Evolutionary conservation across 2,329 filamentous ascomycete species (phyloP).

Genomic region (Hypoxylon sp.): DNA sequence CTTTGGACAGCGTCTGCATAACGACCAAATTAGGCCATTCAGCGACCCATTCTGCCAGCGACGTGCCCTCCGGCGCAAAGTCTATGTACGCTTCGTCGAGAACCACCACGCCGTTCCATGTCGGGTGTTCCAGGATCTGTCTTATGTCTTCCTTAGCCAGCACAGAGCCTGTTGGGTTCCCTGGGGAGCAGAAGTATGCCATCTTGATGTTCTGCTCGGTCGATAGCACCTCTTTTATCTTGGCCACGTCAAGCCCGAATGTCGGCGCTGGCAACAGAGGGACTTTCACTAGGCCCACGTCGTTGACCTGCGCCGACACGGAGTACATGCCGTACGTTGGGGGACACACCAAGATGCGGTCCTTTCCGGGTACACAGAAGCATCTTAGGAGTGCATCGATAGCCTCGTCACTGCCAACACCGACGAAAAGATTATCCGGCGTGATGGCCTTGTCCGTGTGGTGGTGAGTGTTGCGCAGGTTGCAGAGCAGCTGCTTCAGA

Average conservation of each 20-base stretch:
- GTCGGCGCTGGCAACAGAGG: conserved; percentile 78
- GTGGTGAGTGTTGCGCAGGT: conserved; percentile 85
- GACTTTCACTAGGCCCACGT: conserved; percentile 87
- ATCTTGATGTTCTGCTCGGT: conserved; percentile 78
- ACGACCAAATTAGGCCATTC: conserved; percentile 97
- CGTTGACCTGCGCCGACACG: conserved; percentile 94
- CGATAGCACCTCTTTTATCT: conserved; percentile 75
- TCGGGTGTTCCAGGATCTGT: conserved; percentile 82
- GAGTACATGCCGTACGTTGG: conserved; percentile 99
- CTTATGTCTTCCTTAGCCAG: conserved; percentile 81
- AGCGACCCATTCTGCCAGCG: conserved; percentile 89
- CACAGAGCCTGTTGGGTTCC: conserved; percentile 89
- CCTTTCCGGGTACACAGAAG: conserved; percentile 88
- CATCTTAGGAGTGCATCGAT: conserved; percentile 94
- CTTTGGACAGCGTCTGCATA: conserved; percentile 98
- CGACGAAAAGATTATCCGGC: conserved; percentile 90
- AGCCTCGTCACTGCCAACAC: conserved; percentile 95
- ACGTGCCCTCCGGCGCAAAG: conserved; percentile 83
- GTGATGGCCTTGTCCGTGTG: conserved; percentile 81
- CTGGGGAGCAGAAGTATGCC: conserved; percentile 92
- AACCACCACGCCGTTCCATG: conserved; percentile 95
- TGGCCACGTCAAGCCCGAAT: conserved; percentile 80
- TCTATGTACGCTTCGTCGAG: conserved; percentile 97
- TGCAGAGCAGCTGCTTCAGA: conserved; percentile 88
- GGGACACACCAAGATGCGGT: conserved; percentile 94